phyloP scores from a whole-genome alignment of 2,329 filamentous ascomycete species.

The Aspergillus neoniger region DNA sequence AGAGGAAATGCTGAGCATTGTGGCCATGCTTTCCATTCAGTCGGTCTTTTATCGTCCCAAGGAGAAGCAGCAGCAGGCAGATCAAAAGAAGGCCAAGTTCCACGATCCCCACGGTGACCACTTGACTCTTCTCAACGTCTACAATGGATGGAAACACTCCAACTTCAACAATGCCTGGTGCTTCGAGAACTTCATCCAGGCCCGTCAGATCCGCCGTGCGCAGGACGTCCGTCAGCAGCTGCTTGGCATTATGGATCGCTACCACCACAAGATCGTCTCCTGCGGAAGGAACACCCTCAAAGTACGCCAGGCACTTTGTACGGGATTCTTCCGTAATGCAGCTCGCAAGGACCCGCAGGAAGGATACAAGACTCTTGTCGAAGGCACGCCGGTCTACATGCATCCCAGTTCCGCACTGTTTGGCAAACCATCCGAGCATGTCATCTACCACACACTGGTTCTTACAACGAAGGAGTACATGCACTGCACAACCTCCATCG shows the following conservation, averaged over 20 bases:
- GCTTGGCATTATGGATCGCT: constrained; percentile 88
- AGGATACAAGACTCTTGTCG: constrained; percentile 95
- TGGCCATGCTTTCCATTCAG: constrained; percentile 87
- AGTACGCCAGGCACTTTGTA: constrained; percentile 85
- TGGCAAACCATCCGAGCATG: constrained; percentile 93
- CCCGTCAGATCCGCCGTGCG: constrained; percentile 80
- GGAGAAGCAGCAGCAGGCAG: constrained; percentile 93
- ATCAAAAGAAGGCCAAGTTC: constrained; percentile 97
- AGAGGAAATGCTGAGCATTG: constrained; percentile 91
- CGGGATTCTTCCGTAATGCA: constrained; percentile 92
- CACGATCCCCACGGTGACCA: constrained; percentile 95
- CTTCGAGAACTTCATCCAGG: constrained; percentile 96
- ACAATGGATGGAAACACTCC: constrained; percentile 91
- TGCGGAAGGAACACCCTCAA: constrained; percentile 86
- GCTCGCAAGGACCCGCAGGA: constrained; percentile 95
- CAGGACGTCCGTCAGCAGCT: constrained; percentile 93
- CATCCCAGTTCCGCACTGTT: constrained; percentile 91
- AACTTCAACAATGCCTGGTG: constrained; percentile 88
- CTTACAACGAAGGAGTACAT: constrained; percentile 85
- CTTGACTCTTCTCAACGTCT: constrained; percentile 91
- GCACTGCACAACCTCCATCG: constrained; percentile 89
- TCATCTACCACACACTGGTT: constrained; percentile 74
- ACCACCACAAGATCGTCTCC: constrained; percentile 77
- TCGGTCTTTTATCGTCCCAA: constrained; percentile 94
- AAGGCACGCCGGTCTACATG: constrained; percentile 91